A percentile compares a stretch with the other conserved stretches of the same genome.
Evolutionary conservation across 352 stramenopile species (phyloP).

Genomic region (Globisporangium echinulatum): DNA sequence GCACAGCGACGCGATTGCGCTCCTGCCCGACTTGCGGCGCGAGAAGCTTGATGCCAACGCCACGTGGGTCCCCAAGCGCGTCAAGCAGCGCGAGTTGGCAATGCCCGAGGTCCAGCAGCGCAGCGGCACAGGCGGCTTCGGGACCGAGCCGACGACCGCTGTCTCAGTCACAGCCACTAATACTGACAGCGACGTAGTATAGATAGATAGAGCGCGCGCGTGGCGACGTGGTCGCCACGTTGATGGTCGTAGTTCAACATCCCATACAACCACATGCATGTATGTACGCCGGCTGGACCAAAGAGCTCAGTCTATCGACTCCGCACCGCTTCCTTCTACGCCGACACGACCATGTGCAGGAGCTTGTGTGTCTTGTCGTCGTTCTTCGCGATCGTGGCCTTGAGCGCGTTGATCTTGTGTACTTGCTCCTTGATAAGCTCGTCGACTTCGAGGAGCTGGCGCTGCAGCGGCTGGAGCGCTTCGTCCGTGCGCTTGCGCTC

Average conservation of each 20-base stretch:
- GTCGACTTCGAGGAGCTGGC: slow-evolving; percentile 82
- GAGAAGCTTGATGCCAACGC: slow-evolving; percentile 41
- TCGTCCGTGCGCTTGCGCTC: slow-evolving; percentile 84
- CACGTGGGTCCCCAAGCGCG: slow-evolving; percentile 61
- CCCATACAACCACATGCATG: no score
- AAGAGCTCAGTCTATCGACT: no score
- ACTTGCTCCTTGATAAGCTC: slow-evolving; percentile 90
- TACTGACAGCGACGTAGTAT: no score
- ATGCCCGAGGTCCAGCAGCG: slow-evolving; percentile 66
- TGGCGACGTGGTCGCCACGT: no score
- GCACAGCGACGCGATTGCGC: slow-evolving; percentile 28
- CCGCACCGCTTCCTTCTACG: slow-evolving; percentile 16
- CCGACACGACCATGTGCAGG: slow-evolving; percentile 83
- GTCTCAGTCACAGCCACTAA: no score
- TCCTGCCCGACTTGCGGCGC: slow-evolving; percentile 48
- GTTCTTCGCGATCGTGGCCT: slow-evolving; percentile 90
- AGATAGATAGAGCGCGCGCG: no score
- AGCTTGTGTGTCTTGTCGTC: slow-evolving; percentile 89
- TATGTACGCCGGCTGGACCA: no score
- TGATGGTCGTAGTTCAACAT: no score
- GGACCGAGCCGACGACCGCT: no score
- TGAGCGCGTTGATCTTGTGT: slow-evolving; percentile 89
- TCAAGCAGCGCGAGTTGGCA: slow-evolving; percentile 42
- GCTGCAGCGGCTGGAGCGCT: slow-evolving; percentile 71
- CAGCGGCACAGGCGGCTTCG: neutral